Evolutionary conservation across 2,329 filamentous ascomycete species (phyloP), one percentile per base, ranked within the genome.

Genomic region (Sporothrix pallida): DNA sequence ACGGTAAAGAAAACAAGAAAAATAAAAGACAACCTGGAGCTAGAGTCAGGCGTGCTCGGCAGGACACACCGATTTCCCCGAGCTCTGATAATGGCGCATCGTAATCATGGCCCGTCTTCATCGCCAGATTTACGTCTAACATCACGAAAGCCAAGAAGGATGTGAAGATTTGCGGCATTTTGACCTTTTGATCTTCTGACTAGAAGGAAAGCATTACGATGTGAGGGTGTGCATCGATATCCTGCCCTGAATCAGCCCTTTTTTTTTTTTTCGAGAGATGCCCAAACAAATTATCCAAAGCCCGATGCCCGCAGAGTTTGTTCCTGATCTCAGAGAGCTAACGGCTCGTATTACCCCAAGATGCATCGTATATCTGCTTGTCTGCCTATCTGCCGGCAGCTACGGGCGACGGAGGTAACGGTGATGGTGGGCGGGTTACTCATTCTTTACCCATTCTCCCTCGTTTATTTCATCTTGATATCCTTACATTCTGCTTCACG

Each of bases 161-260:
- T 58, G 20, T 23, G 26, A 58, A 58, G 23, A n/a, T 17, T 17
- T 54, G 20, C 17, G 50, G 6, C n/a, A n/a, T 20, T 52, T 54
- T 20, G 6, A 37, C 31, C 31, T 37, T 37, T 37, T 37, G 31
- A 7, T 37, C 1, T 37, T 37, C n/a, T n/a, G n/a, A 17, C 17
- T 2, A 8, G 20, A 20, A 10, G n/a, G n/a, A 54, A 20, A 54
- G 10, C 20, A 54, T 20, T 20, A 20, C n/a, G 23, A 23, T 15
- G 23, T 15, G 12, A 58, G n/a, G n/a, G 17, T 54, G 52, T 20
- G 17, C 8, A 52, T 20, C 52, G 13, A 15, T 20, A 6, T 17
- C 52, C 60, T 63, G 37, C 37, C n/a, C 60, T 63, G 60, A 63
- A 63, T 46, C 60, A 44, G 60, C 60, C 37, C 60, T n/a, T n/a